phyloP scores from a whole-genome alignment of 2,329 filamentous ascomycete genomes.

The Pseudocercospora eumusae region DNA sequence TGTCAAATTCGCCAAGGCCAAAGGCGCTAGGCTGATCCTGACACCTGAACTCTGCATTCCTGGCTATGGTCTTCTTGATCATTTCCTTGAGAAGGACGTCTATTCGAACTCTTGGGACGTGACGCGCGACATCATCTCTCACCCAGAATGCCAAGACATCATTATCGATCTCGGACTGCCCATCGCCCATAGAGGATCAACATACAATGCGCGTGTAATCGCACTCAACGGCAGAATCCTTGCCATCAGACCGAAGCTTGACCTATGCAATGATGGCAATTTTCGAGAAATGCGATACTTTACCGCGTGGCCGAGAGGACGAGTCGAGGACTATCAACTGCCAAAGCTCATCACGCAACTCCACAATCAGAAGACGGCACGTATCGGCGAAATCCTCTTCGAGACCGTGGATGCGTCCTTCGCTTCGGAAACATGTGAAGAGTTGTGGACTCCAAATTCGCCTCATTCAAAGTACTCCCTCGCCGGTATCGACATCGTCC shows the following conservation, averaged over 20 bases:
- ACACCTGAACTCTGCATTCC: constrained; percentile 54
- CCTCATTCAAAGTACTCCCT: constrained; percentile 64
- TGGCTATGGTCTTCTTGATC: constrained; percentile 70
- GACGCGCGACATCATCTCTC: constrained; percentile 60
- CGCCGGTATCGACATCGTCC: constrained; percentile 61
- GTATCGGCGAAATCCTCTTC: constrained; percentile 70
- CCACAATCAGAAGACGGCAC: constrained; percentile 56
- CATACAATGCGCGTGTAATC: constrained; percentile 69
- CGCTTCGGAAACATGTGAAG: constrained; percentile 68
- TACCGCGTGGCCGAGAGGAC: constrained; percentile 61
- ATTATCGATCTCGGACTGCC: constrained; percentile 58
- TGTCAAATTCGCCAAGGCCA: constrained; percentile 60
- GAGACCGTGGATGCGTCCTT: constrained; percentile 63
- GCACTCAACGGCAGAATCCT: constrained; percentile 67
- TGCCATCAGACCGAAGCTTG: constrained; percentile 71
- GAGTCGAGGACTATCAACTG: constrained; percentile 66
- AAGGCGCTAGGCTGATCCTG: constrained; percentile 61
- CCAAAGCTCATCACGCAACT: constrained; percentile 61
- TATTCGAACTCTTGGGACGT: constrained; percentile 58
- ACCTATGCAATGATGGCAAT: constrained; percentile 69
- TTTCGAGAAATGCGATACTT: constrained; percentile 57
- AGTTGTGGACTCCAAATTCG: constrained; percentile 62
- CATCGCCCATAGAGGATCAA: constrained; percentile 61
- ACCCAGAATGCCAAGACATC: constrained; percentile 64
- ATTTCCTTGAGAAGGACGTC: constrained; percentile 53